Conservation (phyloP, 1,284 basidiomycete genomes). For the Irpex sp. region DNA sequence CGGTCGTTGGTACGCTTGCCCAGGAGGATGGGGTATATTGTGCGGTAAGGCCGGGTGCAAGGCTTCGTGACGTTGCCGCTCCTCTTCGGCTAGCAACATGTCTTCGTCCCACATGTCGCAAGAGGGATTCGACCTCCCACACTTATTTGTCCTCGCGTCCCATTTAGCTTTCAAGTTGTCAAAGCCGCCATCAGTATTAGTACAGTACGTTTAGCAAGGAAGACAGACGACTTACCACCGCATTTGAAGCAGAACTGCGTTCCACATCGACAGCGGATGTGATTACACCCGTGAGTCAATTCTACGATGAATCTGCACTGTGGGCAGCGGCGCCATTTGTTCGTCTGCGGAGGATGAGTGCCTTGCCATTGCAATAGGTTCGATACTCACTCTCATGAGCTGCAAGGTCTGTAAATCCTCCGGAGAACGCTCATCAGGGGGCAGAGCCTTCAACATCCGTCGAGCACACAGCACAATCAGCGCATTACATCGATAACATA, state of each 20-base stretch:
- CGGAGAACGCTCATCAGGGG: slow-evolving; percentile 36
- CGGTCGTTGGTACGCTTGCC: neutral
- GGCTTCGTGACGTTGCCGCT: slow-evolving; percentile 23
- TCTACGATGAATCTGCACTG: slow-evolving; percentile 33
- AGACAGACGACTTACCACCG: slow-evolving; percentile 26
- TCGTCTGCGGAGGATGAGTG: slow-evolving; percentile 22
- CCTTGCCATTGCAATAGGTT: neutral
- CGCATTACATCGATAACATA: neutral
- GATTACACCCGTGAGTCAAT: slow-evolving; percentile 32
- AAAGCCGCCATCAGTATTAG: neutral
- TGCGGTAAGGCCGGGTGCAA: neutral
- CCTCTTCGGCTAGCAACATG: slow-evolving; percentile 34
- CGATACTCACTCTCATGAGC: slow-evolving; percentile 29
- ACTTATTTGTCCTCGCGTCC: slow-evolving; percentile 21
- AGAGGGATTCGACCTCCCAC: slow-evolving; percentile 13
- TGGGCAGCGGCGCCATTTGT: slow-evolving; percentile 39
- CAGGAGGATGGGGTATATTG: neutral
- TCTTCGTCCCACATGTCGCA: slow-evolving; percentile 40
- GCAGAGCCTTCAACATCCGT: slow-evolving; percentile 28
- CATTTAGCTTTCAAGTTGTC: slow-evolving; percentile 23
- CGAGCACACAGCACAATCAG: neutral
- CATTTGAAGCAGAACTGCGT: slow-evolving; percentile 35
- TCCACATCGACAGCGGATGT: slow-evolving; percentile 33
- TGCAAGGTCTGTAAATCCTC: slow-evolving; percentile 37
- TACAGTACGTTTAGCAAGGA: neutral